Conservation (phyloP, 306 rosid genomes). For the Dicorynia guianensis region DNA sequence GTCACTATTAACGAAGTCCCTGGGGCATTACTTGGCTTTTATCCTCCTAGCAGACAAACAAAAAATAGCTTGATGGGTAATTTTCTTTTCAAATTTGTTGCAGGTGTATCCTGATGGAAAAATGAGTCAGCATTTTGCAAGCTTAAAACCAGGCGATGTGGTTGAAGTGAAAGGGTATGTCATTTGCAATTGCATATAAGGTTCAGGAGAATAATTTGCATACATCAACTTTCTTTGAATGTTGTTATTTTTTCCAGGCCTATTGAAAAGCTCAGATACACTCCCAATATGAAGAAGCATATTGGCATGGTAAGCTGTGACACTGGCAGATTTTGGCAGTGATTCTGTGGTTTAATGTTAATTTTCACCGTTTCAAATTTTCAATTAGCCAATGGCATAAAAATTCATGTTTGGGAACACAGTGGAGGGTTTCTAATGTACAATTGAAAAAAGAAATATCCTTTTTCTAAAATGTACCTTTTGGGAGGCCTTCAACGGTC, state of each 20-base stretch:
- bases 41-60: slow-evolving; percentile 10
- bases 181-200: slow-evolving; percentile 29
- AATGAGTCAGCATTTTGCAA: slow-evolving; percentile 99
- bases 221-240: slow-evolving; percentile 36
- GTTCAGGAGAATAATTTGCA: slow-evolving; percentile 29
- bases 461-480: slow-evolving; percentile 27
- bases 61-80: slow-evolving; percentile 7
- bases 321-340: slow-evolving; percentile 23
- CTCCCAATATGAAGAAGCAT: slow-evolving; percentile 94
- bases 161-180: slow-evolving; percentile 98
- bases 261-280: slow-evolving; percentile 85
- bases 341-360: slow-evolving; percentile 23
- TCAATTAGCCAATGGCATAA: slow-evolving; percentile 25
- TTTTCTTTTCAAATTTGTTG: slow-evolving; percentile 40
- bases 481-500: background rate
- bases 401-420: slow-evolving; percentile 27
- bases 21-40: slow-evolving; percentile 31
- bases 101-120: slow-evolving; percentile 96
- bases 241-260: slow-evolving; percentile 70
- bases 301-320: slow-evolving; percentile 87
- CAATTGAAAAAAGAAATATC: slow-evolving; percentile 2
- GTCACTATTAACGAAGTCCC: slow-evolving; percentile 3
- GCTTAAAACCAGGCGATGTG: slow-evolving; percentile 93
- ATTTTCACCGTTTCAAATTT: slow-evolving; percentile 18
- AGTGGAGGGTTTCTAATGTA: slow-evolving; percentile 22